phyloP scores from a whole-genome alignment of 371 early-diverging fungal species.

The Actinomortierella ambigua region DNA sequence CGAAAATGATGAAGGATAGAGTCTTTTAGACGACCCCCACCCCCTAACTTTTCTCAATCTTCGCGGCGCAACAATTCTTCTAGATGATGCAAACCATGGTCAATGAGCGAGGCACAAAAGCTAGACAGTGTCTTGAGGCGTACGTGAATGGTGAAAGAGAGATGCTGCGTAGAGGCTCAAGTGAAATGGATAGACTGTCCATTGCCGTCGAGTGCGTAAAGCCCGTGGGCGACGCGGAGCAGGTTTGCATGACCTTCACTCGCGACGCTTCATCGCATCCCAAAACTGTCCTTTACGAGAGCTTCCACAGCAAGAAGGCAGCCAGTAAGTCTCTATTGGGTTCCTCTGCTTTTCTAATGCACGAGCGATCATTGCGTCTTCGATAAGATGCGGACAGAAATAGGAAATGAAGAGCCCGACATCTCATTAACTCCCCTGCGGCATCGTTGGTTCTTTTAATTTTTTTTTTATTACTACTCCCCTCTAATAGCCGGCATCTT shows the following conservation, averaged over 20 bases:
- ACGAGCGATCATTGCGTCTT: too few relatives aligned
- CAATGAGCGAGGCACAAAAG: slow-evolving; percentile 47
- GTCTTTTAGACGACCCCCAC: too few relatives aligned
- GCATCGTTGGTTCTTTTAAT: too few relatives aligned
- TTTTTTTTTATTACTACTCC: too few relatives aligned
- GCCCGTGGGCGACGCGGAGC: slow-evolving; percentile 34
- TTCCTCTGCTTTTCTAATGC: slow-evolving; percentile 4
- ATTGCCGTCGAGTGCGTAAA: slow-evolving; percentile 41
- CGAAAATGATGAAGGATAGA: too few relatives aligned
- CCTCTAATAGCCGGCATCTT: slow-evolving; percentile 56
- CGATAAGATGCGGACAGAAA: slow-evolving; percentile 46
- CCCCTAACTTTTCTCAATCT: too few relatives aligned
- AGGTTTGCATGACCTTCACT: slow-evolving; percentile 49
- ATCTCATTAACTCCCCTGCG: not conserved
- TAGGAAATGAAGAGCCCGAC: slow-evolving; percentile 23
- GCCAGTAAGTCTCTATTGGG: slow-evolving; percentile 28
- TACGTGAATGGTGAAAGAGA: slow-evolving; percentile 50
- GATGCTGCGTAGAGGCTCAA: slow-evolving; percentile 28
- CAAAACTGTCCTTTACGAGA: slow-evolving; percentile 54
- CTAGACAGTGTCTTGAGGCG: slow-evolving; percentile 47
- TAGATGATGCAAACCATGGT: slow-evolving; percentile 58
- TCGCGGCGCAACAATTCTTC: too few relatives aligned
- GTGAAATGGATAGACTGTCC: slow-evolving; percentile 43
- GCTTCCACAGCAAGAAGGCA: slow-evolving; percentile 42
- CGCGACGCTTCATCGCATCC: slow-evolving; percentile 51